phyloP scores from a whole-genome alignment of 1,139 yeast genomes.

The Kodamaea arcana region DNA sequence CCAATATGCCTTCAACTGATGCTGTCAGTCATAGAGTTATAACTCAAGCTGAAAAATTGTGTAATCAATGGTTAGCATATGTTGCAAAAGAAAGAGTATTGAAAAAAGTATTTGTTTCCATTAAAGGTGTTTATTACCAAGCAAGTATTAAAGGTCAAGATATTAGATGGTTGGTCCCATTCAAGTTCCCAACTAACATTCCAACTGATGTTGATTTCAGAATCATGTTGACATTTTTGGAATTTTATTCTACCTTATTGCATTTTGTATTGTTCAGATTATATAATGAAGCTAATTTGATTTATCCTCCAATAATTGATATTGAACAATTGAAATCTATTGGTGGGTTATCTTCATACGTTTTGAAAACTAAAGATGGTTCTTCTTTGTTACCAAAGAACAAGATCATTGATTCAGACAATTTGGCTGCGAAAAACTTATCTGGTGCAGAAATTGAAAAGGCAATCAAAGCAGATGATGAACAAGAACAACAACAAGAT shows the following conservation, averaged over 20 bases:
- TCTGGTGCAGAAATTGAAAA: conserved; percentile 42
- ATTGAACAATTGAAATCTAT: conserved; percentile 68
- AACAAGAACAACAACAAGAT: conserved; percentile 33
- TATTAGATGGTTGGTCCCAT: conserved; percentile 94
- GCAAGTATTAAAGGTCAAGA: conserved; percentile 90
- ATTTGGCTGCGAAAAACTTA: conserved; percentile 37
- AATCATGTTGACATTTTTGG: conserved; percentile 94
- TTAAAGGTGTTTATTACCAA: conserved; percentile 95
- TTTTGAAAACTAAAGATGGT: conserved; percentile 46
- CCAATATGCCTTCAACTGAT: conserved; percentile 93
- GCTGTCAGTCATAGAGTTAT: conserved; percentile 75
- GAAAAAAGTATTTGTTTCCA: conserved; percentile 89
- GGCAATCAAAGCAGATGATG: conserved; percentile 51
- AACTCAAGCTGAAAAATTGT: conserved; percentile 77
- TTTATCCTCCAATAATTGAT: conserved; percentile 89
- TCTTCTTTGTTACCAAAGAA: conserved; percentile 41
- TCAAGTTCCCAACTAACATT: conserved; percentile 91
- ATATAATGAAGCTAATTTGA: conserved; percentile 78
- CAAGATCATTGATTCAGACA: conserved; percentile 15
- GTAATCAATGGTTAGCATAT: conserved; percentile 94
- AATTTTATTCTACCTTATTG: conserved; percentile 86
- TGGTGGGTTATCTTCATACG: conserved; percentile 85
- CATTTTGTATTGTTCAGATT: conserved; percentile 84
- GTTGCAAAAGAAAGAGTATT: conserved; percentile 80
- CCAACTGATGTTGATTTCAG: conserved; percentile 94